These are phyloP conservation scores for Syzygium aromaticum DNA, from an alignment of 345 rosid genomes.

Conservation along the genomic window DNA sequence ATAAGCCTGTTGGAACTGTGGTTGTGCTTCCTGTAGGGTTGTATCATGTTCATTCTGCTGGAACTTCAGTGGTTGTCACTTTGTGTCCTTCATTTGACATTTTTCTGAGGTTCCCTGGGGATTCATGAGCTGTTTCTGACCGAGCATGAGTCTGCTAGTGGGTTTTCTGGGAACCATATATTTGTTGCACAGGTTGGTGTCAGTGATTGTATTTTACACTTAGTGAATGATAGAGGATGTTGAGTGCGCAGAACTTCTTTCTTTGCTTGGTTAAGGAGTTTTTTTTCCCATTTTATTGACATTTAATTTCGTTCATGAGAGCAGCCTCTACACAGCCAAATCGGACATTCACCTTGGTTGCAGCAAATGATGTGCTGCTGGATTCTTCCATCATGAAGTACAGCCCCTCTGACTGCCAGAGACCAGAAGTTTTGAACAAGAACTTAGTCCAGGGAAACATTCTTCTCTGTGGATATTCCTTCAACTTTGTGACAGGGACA, in stretches of 20 bases:
- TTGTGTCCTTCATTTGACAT: background rate
- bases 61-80: background rate
- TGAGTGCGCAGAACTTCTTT: background rate
- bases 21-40: background rate
- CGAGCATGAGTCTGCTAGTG: background rate
- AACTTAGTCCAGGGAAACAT: constrained; percentile 84
- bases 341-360: constrained; percentile 69
- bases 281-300: background rate
- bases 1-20: background rate
- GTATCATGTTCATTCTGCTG: background rate
- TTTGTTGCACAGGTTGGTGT: background rate
- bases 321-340: constrained; percentile 87
- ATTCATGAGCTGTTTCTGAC: background rate
- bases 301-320: background rate
- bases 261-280: constrained; percentile 4
- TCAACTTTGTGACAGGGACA: constrained; percentile 89
- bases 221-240: background rate
- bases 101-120: background rate
- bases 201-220: background rate
- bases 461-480: constrained; percentile 98
- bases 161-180: background rate
- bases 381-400: constrained; percentile 63
- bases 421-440: constrained; percentile 80
- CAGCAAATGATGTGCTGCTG: constrained; percentile 91
- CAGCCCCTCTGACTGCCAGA: constrained; percentile 95